phyloP scores from a whole-genome alignment of 345 rosid species.

The Cardamine occulta region DNA sequence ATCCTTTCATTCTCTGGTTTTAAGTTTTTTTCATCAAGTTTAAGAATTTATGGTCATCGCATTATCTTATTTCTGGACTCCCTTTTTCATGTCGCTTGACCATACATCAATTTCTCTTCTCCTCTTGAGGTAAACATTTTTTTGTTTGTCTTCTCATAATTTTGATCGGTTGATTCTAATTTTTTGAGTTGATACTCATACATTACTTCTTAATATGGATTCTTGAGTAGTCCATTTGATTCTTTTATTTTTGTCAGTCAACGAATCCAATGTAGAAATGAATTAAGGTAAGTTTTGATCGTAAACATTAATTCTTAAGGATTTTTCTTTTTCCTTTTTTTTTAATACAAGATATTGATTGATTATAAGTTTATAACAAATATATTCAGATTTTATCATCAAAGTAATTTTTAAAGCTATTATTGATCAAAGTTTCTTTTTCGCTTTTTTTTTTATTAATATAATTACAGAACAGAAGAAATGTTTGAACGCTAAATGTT shows the following conservation, averaged over 20 bases:
- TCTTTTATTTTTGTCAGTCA: slow-evolving; percentile 23
- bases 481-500: slow-evolving; percentile 16
- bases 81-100: slow-evolving; percentile 19
- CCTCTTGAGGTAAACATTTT: slow-evolving; percentile 23
- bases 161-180: neutral
- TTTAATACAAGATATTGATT: neutral
- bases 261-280: neutral
- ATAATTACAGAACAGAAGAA: slow-evolving; percentile 24
- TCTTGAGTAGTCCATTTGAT: slow-evolving; percentile 16
- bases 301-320: neutral
- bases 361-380: neutral
- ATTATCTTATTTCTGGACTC: neutral
- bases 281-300: neutral
- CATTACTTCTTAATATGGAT: neutral
- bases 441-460: neutral
- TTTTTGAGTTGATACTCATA: neutral
- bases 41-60: slow-evolving; percentile 5
- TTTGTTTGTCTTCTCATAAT: neutral
- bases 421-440: neutral
- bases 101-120: slow-evolving; percentile 13
- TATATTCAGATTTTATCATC: neutral
- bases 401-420: neutral
- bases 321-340: neutral
- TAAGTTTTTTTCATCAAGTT: slow-evolving; percentile 5
- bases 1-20: slow-evolving; percentile 10